A percentile compares a stretch with the other conserved stretches of the same genome.
Evolutionary conservation across 345 rosid genomes (phyloP).

Genomic region (Gossypioides kirkii): DNA sequence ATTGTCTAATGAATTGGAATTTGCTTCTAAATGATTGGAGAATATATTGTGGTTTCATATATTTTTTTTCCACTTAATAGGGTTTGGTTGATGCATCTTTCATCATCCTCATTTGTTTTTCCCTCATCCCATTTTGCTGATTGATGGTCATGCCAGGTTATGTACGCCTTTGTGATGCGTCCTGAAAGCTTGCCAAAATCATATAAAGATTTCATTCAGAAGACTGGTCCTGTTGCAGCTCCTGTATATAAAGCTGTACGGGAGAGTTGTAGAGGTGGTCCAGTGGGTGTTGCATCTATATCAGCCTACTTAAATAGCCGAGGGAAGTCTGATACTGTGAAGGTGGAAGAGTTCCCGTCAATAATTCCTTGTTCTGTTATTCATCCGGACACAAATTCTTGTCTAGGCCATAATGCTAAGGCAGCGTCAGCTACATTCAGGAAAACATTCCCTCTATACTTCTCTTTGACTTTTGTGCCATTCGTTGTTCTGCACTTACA

Average conservation of each 20-base stretch:
- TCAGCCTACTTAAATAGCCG: slow-evolving; percentile 57
- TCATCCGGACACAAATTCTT: slow-evolving; percentile 80
- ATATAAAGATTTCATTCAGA: slow-evolving; percentile 90
- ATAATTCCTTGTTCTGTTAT: slow-evolving; percentile 87
- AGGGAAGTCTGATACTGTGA: slow-evolving; percentile 42
- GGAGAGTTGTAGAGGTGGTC: slow-evolving; percentile 88
- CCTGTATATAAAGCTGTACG: slow-evolving; percentile 92
- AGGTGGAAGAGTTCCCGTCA: slow-evolving; percentile 71
- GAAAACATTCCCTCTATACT: slow-evolving; percentile 94
- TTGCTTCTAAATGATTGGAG: slow-evolving; percentile 8
- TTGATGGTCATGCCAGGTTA: slow-evolving; percentile 45
- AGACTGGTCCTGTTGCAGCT: slow-evolving; percentile 89
- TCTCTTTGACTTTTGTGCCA: slow-evolving; percentile 97
- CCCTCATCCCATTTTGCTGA: background rate
- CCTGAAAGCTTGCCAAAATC: slow-evolving; percentile 97
- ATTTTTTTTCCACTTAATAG: background rate
- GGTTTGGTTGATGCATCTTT: background rate
- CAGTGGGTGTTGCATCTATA: slow-evolving; percentile 65
- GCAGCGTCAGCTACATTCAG: slow-evolving; percentile 90
- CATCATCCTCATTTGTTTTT: background rate
- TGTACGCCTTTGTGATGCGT: slow-evolving; percentile 89
- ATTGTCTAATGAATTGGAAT: background rate
- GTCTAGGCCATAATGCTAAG: slow-evolving; percentile 74
- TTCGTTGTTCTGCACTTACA: slow-evolving; percentile 88
- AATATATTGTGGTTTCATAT: background rate